Evolutionary conservation across 805 yeast species (phyloP).

Genomic region (Schwanniomyces polymorphus): DNA sequence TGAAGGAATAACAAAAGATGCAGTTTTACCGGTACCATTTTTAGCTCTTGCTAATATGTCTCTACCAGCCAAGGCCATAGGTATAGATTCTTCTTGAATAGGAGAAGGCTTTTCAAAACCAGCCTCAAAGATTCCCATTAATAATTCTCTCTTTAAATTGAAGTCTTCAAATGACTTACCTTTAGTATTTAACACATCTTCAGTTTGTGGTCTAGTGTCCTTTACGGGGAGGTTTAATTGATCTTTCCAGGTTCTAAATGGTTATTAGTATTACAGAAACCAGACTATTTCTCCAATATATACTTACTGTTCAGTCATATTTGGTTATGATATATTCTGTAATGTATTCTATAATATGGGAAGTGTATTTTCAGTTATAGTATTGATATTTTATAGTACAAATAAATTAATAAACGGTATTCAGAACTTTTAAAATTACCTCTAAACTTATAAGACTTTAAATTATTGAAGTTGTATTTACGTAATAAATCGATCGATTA

Average conservation of each 20-base stretch:
- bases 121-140: slow-evolving; percentile 98
- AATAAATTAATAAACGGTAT: not conserved
- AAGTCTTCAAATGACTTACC: slow-evolving; percentile 93
- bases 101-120: slow-evolving; percentile 99
- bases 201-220: slow-evolving; percentile 96
- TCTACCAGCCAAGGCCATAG: slow-evolving; percentile 92
- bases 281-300: not conserved
- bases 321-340: not conserved
- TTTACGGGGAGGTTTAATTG: slow-evolving; percentile 72
- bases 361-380: not conserved
- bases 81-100: slow-evolving; percentile 95
- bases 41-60: slow-evolving; percentile 97
- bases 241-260: slow-evolving; percentile 61
- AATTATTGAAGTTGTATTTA: not conserved
- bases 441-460: not conserved
- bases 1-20: slow-evolving; percentile 93
- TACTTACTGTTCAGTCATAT: slow-evolving; percentile 7
- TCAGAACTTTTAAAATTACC: not conserved
- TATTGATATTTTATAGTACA: slow-evolving; percentile 1
- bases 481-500: not conserved
- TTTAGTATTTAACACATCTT: slow-evolving; percentile 88
- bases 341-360: not conserved
- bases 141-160: slow-evolving; percentile 83
- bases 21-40: slow-evolving; percentile 98
- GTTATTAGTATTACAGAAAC: slow-evolving; percentile 2